Evolutionary conservation across 441 rosid genomes (phyloP).

Genomic region (Daphne laureola): DNA sequence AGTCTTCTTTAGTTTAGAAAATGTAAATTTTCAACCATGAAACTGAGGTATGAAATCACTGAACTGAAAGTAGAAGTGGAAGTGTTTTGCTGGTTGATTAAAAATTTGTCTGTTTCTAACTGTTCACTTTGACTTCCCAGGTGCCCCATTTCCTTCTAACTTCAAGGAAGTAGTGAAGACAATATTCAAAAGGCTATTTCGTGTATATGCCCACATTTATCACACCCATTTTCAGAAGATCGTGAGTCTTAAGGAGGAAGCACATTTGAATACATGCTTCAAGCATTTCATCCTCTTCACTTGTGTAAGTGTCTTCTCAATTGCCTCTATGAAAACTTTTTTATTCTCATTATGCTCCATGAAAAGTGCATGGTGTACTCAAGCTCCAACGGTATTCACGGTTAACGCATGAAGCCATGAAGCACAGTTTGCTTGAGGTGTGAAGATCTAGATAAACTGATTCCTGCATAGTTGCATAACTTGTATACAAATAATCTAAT

Average conservation of each 20-base stretch:
- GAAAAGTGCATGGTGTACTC: too few relatives aligned
- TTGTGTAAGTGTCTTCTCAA: constrained; percentile 45
- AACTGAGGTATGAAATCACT: too few relatives aligned
- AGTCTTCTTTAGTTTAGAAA: too few relatives aligned
- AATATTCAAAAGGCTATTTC: constrained; percentile 85
- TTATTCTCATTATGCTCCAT: background rate
- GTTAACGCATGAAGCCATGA: too few relatives aligned
- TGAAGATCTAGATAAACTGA: too few relatives aligned
- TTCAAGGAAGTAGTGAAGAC: constrained; percentile 97
- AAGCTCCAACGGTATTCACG: too few relatives aligned
- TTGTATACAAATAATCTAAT: too few relatives aligned
- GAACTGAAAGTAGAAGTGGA: background rate
- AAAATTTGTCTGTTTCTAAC: background rate
- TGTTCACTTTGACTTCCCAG: constrained; percentile 30
- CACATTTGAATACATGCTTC: constrained; percentile 98
- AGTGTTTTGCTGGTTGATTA: background rate
- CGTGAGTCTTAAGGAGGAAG: constrained; percentile 98
- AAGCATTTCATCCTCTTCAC: constrained; percentile 95
- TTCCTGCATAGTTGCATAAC: too few relatives aligned
- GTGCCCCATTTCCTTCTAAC: constrained; percentile 89
- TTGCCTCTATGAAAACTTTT: background rate
- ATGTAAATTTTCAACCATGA: too few relatives aligned
- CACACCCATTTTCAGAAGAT: constrained; percentile 98
- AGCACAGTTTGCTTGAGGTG: too few relatives aligned
- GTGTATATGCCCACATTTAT: constrained; percentile 94